Percentiles rank a stretch among this genome's conserved stretches.
Evolutionary conservation across 176 grass and related monocot genomes (phyloP).

Genomic region (Hsuehochloa calcarea): DNA sequence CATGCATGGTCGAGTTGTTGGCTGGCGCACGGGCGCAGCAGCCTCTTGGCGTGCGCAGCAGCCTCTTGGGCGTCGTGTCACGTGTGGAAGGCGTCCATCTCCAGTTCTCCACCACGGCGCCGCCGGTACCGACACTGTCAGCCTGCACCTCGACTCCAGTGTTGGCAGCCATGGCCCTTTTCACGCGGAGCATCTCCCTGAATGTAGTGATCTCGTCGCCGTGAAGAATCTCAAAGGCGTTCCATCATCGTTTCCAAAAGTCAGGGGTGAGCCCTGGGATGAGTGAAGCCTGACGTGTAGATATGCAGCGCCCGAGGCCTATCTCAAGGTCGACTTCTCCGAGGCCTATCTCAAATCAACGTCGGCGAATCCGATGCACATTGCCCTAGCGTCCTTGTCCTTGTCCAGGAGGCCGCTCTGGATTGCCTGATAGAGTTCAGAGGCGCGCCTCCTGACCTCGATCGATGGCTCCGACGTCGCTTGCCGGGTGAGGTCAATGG

Average conservation of each 20-base stretch:
- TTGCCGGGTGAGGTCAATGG: slow-evolving; percentile 52
- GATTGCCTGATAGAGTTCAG: slow-evolving; percentile 55
- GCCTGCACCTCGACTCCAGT: background rate
- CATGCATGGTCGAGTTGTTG: background rate
- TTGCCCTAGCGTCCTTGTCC: slow-evolving; percentile 49
- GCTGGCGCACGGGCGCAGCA: background rate
- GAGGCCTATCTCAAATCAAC: slow-evolving; percentile 53
- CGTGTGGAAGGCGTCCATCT: background rate
- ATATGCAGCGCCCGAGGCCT: slow-evolving; percentile 38
- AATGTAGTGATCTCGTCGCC: slow-evolving; percentile 61
- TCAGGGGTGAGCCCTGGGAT: slow-evolving; percentile 27
- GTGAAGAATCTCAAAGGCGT: slow-evolving; percentile 48
- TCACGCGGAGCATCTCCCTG: slow-evolving; percentile 49
- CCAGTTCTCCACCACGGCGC: background rate
- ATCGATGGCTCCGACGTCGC: slow-evolving; percentile 58
- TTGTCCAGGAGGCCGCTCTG: slow-evolving; percentile 44
- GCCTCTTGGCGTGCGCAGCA: slow-evolving; percentile 1
- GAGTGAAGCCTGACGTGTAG: slow-evolving; percentile 41
- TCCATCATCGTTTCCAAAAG: slow-evolving; percentile 61
- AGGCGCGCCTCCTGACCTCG: slow-evolving; percentile 43
- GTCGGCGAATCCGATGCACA: slow-evolving; percentile 61
- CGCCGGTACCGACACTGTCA: background rate
- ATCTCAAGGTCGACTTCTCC: slow-evolving; percentile 49
- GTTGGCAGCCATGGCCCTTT: slow-evolving; percentile 25
- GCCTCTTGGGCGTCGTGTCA: background rate